Conservation (phyloP, 768 basidiomycete species). For the Rhizopogon salebrosus region DNA sequence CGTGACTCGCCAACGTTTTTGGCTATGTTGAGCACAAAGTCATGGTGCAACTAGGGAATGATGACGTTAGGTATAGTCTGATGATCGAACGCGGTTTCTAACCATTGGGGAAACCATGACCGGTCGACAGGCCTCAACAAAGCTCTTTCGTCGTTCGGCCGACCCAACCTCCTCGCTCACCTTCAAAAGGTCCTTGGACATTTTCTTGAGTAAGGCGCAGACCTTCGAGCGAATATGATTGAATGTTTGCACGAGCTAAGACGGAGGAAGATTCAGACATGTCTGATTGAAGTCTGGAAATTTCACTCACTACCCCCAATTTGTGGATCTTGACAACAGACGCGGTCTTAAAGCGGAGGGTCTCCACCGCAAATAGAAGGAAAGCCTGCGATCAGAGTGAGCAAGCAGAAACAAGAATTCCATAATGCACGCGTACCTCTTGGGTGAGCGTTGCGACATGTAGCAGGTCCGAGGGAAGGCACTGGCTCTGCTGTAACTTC, state of each 20-base stretch:
- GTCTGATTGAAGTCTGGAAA: background rate
- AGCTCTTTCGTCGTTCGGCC: slow-evolving; percentile 44
- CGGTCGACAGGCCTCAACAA: slow-evolving; percentile 47
- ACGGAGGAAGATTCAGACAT: slow-evolving; percentile 2
- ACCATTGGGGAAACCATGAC: slow-evolving; percentile 34
- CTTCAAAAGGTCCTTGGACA: slow-evolving; percentile 48
- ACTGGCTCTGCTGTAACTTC: slow-evolving; percentile 31
- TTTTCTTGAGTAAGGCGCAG: slow-evolving; percentile 46
- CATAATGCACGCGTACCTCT: slow-evolving; percentile 42
- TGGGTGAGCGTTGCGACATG: slow-evolving; percentile 72
- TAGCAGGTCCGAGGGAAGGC: slow-evolving; percentile 50
- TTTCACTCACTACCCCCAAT: slow-evolving; percentile 54
- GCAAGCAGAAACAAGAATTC: background rate
- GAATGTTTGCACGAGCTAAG: slow-evolving; percentile 61
- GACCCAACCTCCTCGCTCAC: slow-evolving; percentile 48
- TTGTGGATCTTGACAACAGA: slow-evolving; percentile 70
- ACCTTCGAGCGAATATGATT: slow-evolving; percentile 58
- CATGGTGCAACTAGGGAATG: slow-evolving; percentile 49
- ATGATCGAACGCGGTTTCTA: background rate
- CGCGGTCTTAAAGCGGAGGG: slow-evolving; percentile 65
- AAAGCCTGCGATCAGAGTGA: slow-evolving; percentile 47
- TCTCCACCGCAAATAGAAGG: slow-evolving; percentile 64
- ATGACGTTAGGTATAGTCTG: slow-evolving; percentile 4
- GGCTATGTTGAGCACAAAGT: slow-evolving; percentile 54
- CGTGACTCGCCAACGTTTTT: slow-evolving; percentile 68